Evolutionary conservation across 805 yeast species (phyloP).

Genomic region (Sugiyamaella smithiae): DNA sequence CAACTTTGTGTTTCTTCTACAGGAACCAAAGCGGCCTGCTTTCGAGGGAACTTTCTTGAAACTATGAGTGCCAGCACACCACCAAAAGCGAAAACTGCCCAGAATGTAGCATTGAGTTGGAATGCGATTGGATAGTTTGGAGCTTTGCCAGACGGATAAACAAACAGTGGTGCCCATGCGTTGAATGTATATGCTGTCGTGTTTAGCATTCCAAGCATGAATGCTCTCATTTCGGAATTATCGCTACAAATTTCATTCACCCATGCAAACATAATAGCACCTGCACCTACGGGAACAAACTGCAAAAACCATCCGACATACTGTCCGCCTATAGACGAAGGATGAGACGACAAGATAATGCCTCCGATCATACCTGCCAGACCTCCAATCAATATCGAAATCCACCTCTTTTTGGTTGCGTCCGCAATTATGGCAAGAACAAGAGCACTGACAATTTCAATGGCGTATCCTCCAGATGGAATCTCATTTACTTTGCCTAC

Average conservation of each 20-base stretch:
- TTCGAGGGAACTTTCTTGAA: background rate
- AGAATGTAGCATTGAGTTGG: constrained; percentile 9
- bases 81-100: background rate
- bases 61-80: background rate
- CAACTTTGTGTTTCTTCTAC: background rate
- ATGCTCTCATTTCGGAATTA: constrained; percentile 11
- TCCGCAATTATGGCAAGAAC: constrained; percentile 13
- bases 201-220: constrained; percentile 8
- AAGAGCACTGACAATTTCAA: constrained; percentile 15
- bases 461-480: constrained; percentile 15
- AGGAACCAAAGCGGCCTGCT: background rate
- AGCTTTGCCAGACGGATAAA: constrained; percentile 13
- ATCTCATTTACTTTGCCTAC: constrained; percentile 12
- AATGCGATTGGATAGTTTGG: constrained; percentile 15
- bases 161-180: constrained; percentile 10
- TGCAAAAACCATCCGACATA: constrained; percentile 14
- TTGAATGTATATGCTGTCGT: constrained; percentile 7
- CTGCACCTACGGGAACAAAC: constrained; percentile 11
- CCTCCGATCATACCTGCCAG: constrained; percentile 13
- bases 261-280: constrained; percentile 15
- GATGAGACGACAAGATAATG: constrained; percentile 7
- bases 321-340: background rate
- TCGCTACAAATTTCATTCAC: constrained; percentile 10
- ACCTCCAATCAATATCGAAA: constrained; percentile 4
- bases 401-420: constrained; percentile 13